Evolutionary conservation across 495 filamentous ascomycete genomes (phyloP).

Genomic region (Talaromyces liani): DNA sequence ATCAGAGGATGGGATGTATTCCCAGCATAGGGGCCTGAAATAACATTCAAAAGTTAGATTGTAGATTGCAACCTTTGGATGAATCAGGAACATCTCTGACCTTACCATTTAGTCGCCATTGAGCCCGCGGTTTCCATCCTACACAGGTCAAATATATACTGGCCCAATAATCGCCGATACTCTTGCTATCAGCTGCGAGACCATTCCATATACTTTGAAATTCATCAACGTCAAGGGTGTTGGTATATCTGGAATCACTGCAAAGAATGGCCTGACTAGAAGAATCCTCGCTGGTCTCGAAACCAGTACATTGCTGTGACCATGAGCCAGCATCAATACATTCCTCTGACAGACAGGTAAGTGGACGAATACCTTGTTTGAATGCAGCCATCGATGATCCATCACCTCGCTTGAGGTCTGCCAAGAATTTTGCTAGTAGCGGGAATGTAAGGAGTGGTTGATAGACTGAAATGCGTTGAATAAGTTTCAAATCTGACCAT

Average conservation of each 20-base stretch:
- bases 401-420: constrained; percentile 46
- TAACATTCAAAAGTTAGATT: background rate
- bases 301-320: constrained; percentile 33
- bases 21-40: constrained; percentile 22
- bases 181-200: constrained; percentile 38
- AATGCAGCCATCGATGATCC: constrained; percentile 43
- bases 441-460: constrained; percentile 53
- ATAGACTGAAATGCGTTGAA: constrained; percentile 38
- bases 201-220: constrained; percentile 41
- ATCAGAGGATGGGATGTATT: constrained; percentile 50
- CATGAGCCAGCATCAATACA: constrained; percentile 28
- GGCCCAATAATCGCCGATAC: constrained; percentile 53
- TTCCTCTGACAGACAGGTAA: constrained; percentile 31
- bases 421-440: constrained; percentile 32
- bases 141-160: constrained; percentile 48
- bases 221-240: constrained; percentile 24
- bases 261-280: constrained; percentile 55
- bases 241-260: constrained; percentile 46
- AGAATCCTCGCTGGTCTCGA: constrained; percentile 30
- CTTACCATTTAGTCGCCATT: constrained; percentile 47
- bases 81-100: background rate
- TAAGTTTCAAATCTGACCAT: constrained; percentile 29
- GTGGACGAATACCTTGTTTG: constrained; percentile 25
- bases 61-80: background rate
- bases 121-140: constrained; percentile 48